Evolutionary conservation across 2,329 filamentous ascomycete species (phyloP).

Genomic region (Drechslera avenae): DNA sequence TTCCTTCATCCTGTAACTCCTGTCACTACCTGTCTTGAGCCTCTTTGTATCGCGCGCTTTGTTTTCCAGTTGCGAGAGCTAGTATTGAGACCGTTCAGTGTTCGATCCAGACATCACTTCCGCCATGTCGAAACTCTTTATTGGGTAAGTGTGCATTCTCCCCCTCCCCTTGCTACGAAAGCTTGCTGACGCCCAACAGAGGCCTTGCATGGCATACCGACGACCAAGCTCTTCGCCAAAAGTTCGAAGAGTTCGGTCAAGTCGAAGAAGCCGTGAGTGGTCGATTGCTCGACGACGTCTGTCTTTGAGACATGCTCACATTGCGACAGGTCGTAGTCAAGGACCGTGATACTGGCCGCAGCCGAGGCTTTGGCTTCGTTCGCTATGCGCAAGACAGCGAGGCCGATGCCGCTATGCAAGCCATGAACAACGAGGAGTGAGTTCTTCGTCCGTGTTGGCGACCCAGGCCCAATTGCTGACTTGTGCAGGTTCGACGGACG

Average conservation of each 20-base stretch:
- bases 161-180: background rate
- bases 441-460: background rate
- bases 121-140: conserved; percentile 90
- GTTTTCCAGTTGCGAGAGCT: conserved; percentile 37
- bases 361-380: conserved; percentile 96
- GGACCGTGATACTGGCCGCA: conserved; percentile 94
- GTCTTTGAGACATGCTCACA: conserved; percentile 23
- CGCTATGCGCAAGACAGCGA: conserved; percentile 79
- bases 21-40: conserved; percentile 29
- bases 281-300: background rate
- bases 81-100: conserved; percentile 50
- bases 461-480: conserved; percentile 19
- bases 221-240: conserved; percentile 81
- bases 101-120: conserved; percentile 30
- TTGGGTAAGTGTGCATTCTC: conserved; percentile 70
- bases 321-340: conserved; percentile 84
- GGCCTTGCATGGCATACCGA: conserved; percentile 99
- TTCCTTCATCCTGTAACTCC: conserved; percentile 25
- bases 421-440: conserved; percentile 94
- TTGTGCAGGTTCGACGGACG: conserved; percentile 82
- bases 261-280: conserved; percentile 93
- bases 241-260: conserved; percentile 88
- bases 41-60: conserved; percentile 36
- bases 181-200: conserved; percentile 55
- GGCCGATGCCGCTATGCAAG: conserved; percentile 74